Evolutionary conservation across 2,329 filamentous ascomycete genomes (phyloP).

Genomic region (Fusarium sambucinum): DNA sequence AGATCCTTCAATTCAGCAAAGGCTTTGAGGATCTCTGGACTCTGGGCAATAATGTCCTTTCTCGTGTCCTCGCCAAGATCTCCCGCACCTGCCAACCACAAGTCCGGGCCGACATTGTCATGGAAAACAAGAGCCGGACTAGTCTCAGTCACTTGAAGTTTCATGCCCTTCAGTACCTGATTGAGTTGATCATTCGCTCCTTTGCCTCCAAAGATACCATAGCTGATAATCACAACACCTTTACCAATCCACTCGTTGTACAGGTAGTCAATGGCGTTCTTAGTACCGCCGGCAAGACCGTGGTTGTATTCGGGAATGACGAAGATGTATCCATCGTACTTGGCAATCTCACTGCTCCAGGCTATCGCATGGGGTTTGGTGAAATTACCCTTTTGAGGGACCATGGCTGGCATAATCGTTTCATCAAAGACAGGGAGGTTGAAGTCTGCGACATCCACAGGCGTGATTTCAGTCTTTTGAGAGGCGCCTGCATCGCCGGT

Average conservation of each 20-base stretch:
- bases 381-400: conserved; percentile 53
- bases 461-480: conserved; percentile 5
- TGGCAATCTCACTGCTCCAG: conserved; percentile 60
- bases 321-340: conserved; percentile 62
- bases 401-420: conserved; percentile 53
- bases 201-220: conserved; percentile 29
- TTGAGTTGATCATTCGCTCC: conserved; percentile 6
- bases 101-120: conserved; percentile 7
- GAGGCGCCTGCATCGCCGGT: conserved; percentile 1
- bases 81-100: conserved; percentile 23
- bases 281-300: conserved; percentile 64
- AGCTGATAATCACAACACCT: conserved; percentile 28
- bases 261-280: conserved; percentile 74
- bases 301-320: conserved; percentile 69
- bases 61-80: conserved; percentile 29
- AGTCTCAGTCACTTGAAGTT: conserved; percentile 20
- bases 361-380: conserved; percentile 56
- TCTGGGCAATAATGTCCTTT: conserved; percentile 24
- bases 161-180: conserved; percentile 17
- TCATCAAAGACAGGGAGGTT: conserved; percentile 61
- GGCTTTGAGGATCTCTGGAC: conserved; percentile 16
- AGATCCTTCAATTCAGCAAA: conserved; percentile 22
- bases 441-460: conserved; percentile 33
- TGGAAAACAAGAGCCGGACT: conserved; percentile 23
- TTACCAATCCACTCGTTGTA: conserved; percentile 62